These are phyloP conservation scores for Dactylella cylindrospora DNA, from an alignment of 2,329 filamentous ascomycete genomes.

Conservation along the genomic window DNA sequence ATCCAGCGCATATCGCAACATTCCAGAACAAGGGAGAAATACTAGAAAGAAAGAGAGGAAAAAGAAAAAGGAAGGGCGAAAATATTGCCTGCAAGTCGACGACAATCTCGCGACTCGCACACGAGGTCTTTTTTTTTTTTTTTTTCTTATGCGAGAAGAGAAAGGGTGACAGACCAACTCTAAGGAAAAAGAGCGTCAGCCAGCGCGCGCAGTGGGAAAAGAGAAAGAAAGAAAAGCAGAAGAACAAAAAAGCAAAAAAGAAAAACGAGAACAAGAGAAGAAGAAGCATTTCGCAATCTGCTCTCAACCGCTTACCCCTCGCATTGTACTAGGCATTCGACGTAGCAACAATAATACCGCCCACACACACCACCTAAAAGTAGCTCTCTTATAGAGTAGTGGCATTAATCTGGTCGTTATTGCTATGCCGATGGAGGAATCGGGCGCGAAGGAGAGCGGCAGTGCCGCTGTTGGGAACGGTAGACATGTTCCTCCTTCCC, in stretches of 20 bases:
- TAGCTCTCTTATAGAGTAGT: not conserved
- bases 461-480: not conserved
- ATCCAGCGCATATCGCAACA: constrained; percentile 23
- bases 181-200: constrained; percentile 7
- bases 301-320: constrained; percentile 19
- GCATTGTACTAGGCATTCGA: constrained; percentile 10
- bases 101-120: constrained; percentile 4
- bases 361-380: too few relatives aligned
- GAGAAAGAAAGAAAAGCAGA: constrained; percentile 31
- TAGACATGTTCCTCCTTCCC: constrained; percentile 12
- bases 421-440: constrained; percentile 43
- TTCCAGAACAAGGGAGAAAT: too few relatives aligned
- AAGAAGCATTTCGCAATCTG: constrained; percentile 14
- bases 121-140: constrained; percentile 21
- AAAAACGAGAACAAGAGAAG: too few relatives aligned
- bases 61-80: constrained; percentile 22
- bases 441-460: constrained; percentile 37
- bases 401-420: not conserved
- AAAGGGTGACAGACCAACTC: constrained; percentile 7
- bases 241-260: constrained; percentile 35
- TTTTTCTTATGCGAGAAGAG: constrained; percentile 10
- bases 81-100: constrained; percentile 10
- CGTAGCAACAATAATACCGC: not conserved
- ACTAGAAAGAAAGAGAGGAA: not conserved
- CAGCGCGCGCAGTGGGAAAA: constrained; percentile 14